A percentile compares a stretch with the other conserved stretches of the same genome.
These are phyloP conservation scores for Kwoniella botswanensis DNA, from an alignment of 768 basidiomycete genomes.

Conservation along the genomic window DNA sequence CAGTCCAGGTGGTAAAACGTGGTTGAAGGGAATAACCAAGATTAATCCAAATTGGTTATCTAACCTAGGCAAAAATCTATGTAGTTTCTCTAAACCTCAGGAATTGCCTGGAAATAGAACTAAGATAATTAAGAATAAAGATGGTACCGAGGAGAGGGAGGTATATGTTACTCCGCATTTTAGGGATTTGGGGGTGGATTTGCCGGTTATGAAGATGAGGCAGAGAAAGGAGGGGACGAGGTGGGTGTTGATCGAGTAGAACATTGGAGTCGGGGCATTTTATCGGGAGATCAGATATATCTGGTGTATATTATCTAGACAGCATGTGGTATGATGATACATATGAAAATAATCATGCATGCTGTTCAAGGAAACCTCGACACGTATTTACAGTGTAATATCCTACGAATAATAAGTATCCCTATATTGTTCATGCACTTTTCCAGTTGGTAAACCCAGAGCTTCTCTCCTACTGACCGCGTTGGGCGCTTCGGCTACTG, in stretches of 20 bases:
- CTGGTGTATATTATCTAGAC: background rate
- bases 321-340: background rate
- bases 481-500: slow-evolving; percentile 4
- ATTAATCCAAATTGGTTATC: slow-evolving; percentile 89
- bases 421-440: slow-evolving; percentile 15
- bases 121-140: slow-evolving; percentile 56
- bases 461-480: slow-evolving; percentile 19
- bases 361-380: background rate
- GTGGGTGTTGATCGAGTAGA: slow-evolving; percentile 56
- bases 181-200: slow-evolving; percentile 82
- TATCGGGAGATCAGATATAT: background rate
- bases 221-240: slow-evolving; percentile 58
- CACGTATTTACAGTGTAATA: background rate
- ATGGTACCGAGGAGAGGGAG: slow-evolving; percentile 58
- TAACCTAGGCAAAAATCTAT: slow-evolving; percentile 76
- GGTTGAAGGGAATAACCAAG: slow-evolving; percentile 71
- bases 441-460: slow-evolving; percentile 12
- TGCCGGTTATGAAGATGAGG: slow-evolving; percentile 70
- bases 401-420: slow-evolving; percentile 11
- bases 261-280: background rate
- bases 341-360: too few species aligned
- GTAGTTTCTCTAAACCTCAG: slow-evolving; percentile 84
- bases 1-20: slow-evolving; percentile 74
- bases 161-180: slow-evolving; percentile 82
- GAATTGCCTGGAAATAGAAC: slow-evolving; percentile 60